A percentile compares a stretch with the other conserved stretches of the same genome.
phyloP scores from a whole-genome alignment of 2,329 filamentous ascomycete species.

The Clarireedia monteithiana region DNA sequence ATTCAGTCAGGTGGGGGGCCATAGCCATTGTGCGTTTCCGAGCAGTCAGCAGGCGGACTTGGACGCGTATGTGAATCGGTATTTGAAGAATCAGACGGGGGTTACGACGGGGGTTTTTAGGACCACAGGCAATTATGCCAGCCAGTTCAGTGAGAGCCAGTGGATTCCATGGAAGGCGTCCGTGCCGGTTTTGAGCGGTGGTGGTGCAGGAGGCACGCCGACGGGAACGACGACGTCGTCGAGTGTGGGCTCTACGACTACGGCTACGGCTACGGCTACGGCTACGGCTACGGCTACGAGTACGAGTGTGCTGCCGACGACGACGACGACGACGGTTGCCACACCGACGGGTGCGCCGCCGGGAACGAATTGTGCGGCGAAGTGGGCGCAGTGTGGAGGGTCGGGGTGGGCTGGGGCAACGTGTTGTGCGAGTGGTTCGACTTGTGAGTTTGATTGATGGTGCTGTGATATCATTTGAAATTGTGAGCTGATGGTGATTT shows the following conservation, averaged over 20 bases:
- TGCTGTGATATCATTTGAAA: not conserved
- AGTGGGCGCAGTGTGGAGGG: not conserved
- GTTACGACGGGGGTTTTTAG: slow-evolving; percentile 15
- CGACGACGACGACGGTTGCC: not conserved
- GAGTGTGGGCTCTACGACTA: no score
- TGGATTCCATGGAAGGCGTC: not conserved
- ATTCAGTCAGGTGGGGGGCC: slow-evolving; percentile 39
- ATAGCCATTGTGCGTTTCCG: slow-evolving; percentile 44
- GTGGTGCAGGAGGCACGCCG: not conserved
- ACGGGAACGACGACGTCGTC: not conserved
- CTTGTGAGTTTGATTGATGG: not conserved
- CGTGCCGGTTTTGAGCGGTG: not conserved
- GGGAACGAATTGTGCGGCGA: not conserved
- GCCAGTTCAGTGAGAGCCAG: not conserved
- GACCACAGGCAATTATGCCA: not conserved
- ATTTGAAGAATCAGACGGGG: slow-evolving; percentile 23
- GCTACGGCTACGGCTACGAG: no score
- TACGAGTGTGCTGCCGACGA: no score
- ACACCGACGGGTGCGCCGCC: not conserved
- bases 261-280: no score
- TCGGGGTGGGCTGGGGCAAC: not conserved
- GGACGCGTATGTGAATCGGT: slow-evolving; percentile 42
- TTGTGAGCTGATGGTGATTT: not conserved
- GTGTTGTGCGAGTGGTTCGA: not conserved
- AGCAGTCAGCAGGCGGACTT: slow-evolving; percentile 37